These are phyloP conservation scores for Scedosporium minutisporum DNA, from an alignment of 2,329 filamentous ascomycete species.

Conservation along the genomic window DNA sequence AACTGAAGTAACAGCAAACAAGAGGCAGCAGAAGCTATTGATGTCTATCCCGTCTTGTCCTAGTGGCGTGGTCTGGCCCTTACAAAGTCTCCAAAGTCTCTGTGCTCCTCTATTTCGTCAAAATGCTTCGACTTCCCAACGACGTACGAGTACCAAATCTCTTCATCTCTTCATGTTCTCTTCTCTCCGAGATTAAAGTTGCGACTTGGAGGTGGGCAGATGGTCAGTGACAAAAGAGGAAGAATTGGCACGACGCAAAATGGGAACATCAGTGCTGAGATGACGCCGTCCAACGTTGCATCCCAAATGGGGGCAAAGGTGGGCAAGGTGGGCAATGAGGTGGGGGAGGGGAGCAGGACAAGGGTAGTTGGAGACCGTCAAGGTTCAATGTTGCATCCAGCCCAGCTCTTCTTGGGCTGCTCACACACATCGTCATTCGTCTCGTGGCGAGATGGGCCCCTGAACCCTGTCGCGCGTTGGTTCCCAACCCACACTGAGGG, in stretches of 20 bases:
- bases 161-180: background rate
- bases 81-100: too few relatives aligned
- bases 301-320: background rate
- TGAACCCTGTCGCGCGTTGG: background rate
- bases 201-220: conserved; percentile 1
- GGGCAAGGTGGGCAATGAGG: too few relatives aligned
- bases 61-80: too few relatives aligned
- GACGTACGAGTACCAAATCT: background rate
- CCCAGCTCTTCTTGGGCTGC: too few relatives aligned
- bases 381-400: too few relatives aligned
- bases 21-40: too few relatives aligned
- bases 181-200: background rate
- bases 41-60: too few relatives aligned
- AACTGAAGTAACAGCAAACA: too few relatives aligned
- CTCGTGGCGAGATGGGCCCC: background rate
- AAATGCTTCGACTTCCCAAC: too few relatives aligned
- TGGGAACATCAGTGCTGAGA: background rate
- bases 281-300: conserved; percentile 7
- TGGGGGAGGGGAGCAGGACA: background rate
- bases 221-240: conserved; percentile 3
- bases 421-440: too few relatives aligned
- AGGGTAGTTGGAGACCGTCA: background rate
- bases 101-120: too few relatives aligned
- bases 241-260: background rate
- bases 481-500: background rate